These are phyloP conservation scores for Uncinocarpus reesii DNA, from an alignment of 2,329 filamentous ascomycete genomes.

Conservation along the genomic window DNA sequence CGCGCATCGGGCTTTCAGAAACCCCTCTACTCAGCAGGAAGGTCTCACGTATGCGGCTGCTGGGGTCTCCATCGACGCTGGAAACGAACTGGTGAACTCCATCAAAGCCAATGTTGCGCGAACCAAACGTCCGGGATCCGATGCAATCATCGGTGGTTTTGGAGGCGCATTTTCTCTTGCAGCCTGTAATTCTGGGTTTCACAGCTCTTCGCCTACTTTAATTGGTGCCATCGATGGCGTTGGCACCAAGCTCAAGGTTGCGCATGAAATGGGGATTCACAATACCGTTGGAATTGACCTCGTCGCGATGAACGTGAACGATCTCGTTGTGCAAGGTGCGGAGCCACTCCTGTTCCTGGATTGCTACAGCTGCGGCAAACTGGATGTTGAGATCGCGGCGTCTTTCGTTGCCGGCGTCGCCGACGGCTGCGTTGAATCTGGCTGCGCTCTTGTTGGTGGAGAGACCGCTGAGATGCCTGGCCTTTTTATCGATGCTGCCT, in stretches of 20 bases:
- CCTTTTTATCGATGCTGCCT: slow-evolving; percentile 79
- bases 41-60: slow-evolving; percentile 81
- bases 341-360: slow-evolving; percentile 94
- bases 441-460: slow-evolving; percentile 86
- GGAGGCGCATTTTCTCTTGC: slow-evolving; percentile 76
- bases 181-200: slow-evolving; percentile 58
- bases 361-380: slow-evolving; percentile 88
- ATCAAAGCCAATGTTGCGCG: slow-evolving; percentile 86
- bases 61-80: slow-evolving; percentile 87
- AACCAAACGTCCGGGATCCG: slow-evolving; percentile 74
- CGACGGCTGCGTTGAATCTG: slow-evolving; percentile 70
- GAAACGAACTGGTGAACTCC: slow-evolving; percentile 80
- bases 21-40: slow-evolving; percentile 19
- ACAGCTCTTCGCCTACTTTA: slow-evolving; percentile 62
- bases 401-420: slow-evolving; percentile 89
- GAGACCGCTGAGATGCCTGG: slow-evolving; percentile 98
- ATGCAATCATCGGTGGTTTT: slow-evolving; percentile 91
- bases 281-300: slow-evolving; percentile 93
- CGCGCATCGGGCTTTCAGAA: slow-evolving; percentile 55
- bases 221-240: slow-evolving; percentile 96
- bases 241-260: slow-evolving; percentile 93
- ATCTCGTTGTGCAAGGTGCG: slow-evolving; percentile 89
- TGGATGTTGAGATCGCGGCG: slow-evolving; percentile 66
- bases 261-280: slow-evolving; percentile 79
- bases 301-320: slow-evolving; percentile 98